Conservation (phyloP, 805 yeast genomes). For the Kluyveromyces lactis region DNA sequence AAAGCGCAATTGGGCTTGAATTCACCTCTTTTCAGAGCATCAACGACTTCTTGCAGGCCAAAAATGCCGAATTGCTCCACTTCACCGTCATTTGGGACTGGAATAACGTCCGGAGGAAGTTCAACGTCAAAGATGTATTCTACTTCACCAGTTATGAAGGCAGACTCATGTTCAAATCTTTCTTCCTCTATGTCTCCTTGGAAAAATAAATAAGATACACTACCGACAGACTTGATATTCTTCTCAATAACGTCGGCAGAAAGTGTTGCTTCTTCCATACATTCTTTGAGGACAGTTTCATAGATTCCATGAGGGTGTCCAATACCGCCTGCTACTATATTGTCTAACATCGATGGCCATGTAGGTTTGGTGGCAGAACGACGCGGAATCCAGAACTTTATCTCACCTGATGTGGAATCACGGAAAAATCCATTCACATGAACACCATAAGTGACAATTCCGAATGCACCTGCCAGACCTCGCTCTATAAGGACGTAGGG, state of each 20-base stretch:
- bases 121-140: conserved; percentile 71
- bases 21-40: conserved; percentile 43
- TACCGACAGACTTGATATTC: conserved; percentile 49
- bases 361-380: conserved; percentile 74
- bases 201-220: conserved; percentile 54
- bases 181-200: conserved; percentile 16
- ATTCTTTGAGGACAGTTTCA: conserved; percentile 80
- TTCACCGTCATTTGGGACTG: conserved; percentile 67
- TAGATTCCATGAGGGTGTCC: conserved; percentile 69
- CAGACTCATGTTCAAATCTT: conserved; percentile 34
- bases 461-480: conserved; percentile 70
- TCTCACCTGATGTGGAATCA: conserved; percentile 33
- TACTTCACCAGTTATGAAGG: conserved; percentile 81
- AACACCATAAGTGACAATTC: conserved; percentile 84
- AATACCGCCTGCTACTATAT: conserved; percentile 91
- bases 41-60: conserved; percentile 47
- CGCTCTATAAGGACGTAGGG: conserved; percentile 73
- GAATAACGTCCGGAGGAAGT: conserved; percentile 38
- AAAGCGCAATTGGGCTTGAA: conserved; percentile 89
- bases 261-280: conserved; percentile 88
- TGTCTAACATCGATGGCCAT: conserved; percentile 85
- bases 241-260: conserved; percentile 38
- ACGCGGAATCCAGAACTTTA: conserved; percentile 76
- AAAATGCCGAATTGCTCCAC: conserved; percentile 63
- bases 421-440: conserved; percentile 77